Evolutionary conservation across 495 filamentous ascomycete species (phyloP).

Genomic region (Penicillium desertorum): DNA sequence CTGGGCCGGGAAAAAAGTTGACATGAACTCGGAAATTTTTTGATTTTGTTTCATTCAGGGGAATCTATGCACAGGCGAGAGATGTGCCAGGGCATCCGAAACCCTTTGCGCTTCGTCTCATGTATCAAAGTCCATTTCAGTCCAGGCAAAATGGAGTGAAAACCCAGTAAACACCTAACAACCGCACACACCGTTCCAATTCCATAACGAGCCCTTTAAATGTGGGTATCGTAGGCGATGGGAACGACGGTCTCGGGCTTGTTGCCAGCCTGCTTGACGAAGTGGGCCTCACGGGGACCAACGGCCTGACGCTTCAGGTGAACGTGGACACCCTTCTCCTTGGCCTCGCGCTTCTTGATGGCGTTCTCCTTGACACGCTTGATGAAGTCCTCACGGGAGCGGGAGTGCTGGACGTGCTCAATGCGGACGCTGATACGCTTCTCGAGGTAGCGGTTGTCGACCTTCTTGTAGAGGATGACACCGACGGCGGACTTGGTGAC

Average conservation of each 20-base stretch:
- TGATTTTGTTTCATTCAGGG: constrained; percentile 53
- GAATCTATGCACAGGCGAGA: constrained; percentile 52
- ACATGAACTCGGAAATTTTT: constrained; percentile 43
- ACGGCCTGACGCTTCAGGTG: constrained; percentile 88
- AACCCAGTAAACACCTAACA: constrained; percentile 48
- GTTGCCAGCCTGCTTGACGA: constrained; percentile 72
- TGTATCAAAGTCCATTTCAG: constrained; percentile 40
- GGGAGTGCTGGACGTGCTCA: constrained; percentile 93
- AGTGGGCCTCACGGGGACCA: constrained; percentile 74
- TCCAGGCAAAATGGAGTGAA: constrained; percentile 33
- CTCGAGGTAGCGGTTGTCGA: constrained; percentile 97
- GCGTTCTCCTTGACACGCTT: constrained; percentile 95
- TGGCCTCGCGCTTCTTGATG: constrained; percentile 84
- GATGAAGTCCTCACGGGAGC: constrained; percentile 93
- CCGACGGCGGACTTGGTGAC: constrained; percentile 93
- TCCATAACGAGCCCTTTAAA: constrained; percentile 60
- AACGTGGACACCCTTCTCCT: constrained; percentile 79
- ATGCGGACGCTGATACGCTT: constrained; percentile 98
- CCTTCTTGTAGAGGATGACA: constrained; percentile 98
- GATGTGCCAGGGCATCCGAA: constrained; percentile 44
- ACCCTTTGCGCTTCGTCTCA: constrained; percentile 48
- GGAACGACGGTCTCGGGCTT: constrained; percentile 87
- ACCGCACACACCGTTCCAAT: constrained; percentile 42
- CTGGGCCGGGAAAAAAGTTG: constrained; percentile 1
- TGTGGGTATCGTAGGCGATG: constrained; percentile 95